Evolutionary conservation across 2,329 filamentous ascomycete genomes (phyloP).

Genomic region (Paracoccidioides brasiliensis): DNA sequence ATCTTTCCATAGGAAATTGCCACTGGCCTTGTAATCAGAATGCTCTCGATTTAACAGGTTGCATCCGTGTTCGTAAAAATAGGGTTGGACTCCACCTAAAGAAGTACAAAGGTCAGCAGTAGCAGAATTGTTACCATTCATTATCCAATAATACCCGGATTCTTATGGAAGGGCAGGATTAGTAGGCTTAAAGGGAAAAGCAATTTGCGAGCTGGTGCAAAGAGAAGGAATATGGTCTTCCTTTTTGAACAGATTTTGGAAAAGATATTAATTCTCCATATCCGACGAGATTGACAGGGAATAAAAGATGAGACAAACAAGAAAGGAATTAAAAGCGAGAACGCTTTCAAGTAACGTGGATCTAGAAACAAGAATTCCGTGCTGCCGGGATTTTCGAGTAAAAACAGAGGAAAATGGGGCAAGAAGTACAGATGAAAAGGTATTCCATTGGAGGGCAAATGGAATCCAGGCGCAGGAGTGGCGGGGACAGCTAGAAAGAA

Average conservation of each 20-base stretch:
- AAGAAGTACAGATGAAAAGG: neutral
- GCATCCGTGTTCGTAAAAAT: neutral
- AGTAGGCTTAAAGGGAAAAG: neutral
- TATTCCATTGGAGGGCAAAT: neutral
- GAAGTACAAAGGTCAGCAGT: too few species aligned
- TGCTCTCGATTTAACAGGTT: neutral
- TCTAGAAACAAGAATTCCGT: neutral
- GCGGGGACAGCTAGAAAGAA: neutral
- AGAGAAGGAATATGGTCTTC: neutral
- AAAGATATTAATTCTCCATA: constrained; percentile 1
- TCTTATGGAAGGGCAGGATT: too few species aligned
- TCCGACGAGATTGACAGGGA: neutral
- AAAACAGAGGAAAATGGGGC: neutral
- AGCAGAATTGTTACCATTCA: too few species aligned
- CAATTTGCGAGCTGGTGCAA: neutral
- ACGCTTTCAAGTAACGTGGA: neutral
- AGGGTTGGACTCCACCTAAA: too few species aligned
- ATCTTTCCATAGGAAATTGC: neutral
- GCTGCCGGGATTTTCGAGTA: neutral
- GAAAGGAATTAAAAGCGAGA: neutral
- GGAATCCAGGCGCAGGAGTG: too few species aligned
- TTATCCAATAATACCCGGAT: too few species aligned
- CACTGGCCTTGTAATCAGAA: neutral
- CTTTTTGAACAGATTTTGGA: constrained; percentile 1
- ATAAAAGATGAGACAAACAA: neutral